Evolutionary conservation across 257 asterid species (phyloP), one percentile per base, ranked within the genome.

Genomic region (Datura wrightii): DNA sequence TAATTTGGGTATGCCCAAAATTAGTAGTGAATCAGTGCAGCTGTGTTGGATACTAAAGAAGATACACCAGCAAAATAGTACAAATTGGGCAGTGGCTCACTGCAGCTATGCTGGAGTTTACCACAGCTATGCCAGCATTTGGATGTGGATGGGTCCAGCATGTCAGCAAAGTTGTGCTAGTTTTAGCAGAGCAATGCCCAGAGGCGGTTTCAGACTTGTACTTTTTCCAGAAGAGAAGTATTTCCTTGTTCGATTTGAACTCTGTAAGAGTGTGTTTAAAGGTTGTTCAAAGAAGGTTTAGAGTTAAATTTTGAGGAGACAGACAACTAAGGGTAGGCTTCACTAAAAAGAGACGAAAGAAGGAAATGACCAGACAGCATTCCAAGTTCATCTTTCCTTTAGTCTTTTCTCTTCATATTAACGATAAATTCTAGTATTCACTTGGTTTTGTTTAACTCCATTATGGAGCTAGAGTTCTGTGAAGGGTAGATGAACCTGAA

Each of bases 191-290:
- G 15, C 10, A 10, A n/a, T 70, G 55, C 55, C 37, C 55, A 18
- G 16, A 70, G 79, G 16, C 36, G 10, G 15, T 42, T 70, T 70
- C 79, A 70, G 2, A 70, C n/a, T 44, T 71, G 3, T n/a, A 18
- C 39, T 71, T 13, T 42, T 70, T 69, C 48, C 8, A 11, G 39
- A n/a, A 71, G 10, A 69, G 79, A 69, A 71, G 5, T 46, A n/a
- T 71, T 71, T 71, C 56, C 80, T 44, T 44, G 18, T 44, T 71
- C 2, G n/a, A 71, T 71, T 71, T 56, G 5, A 71, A 71, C 56
- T 71, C 37, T 8, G 8, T 44, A 7, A 71, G 5, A 71, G n/a
- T 11, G 16, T 44, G 56, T 71, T 71, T n/a, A 2, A 6, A 71
- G 56, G 39, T n/a, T 44, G 56, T 4, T 10, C 39, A 44, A 71